phyloP scores from a whole-genome alignment of 345 rosid species.

The Rhodamnia argentea region DNA sequence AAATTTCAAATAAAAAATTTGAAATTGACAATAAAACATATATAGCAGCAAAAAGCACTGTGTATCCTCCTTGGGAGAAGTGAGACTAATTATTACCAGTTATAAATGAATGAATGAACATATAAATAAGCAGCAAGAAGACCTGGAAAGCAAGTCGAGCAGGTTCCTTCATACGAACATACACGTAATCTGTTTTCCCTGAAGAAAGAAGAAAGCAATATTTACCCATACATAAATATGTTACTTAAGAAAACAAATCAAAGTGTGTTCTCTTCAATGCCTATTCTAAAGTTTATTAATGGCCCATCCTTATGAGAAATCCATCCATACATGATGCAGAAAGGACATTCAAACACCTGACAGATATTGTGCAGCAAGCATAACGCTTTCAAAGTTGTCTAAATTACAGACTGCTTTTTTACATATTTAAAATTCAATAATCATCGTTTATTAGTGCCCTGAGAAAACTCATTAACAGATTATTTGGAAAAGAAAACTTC shows the following conservation, averaged over 20 bases:
- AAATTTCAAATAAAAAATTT: not conserved
- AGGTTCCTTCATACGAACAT: constrained; percentile 56
- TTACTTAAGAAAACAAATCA: not conserved
- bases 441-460: not conserved
- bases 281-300: not conserved
- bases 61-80: not conserved
- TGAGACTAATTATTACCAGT: not conserved
- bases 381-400: not conserved
- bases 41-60: not conserved
- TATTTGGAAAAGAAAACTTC: not conserved
- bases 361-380: not conserved
- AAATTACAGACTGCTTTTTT: not conserved
- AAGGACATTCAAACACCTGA: not conserved
- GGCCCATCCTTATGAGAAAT: not conserved
- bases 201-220: constrained; percentile 3
- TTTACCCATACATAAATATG: not conserved
- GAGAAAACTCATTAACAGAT: not conserved
- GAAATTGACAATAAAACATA: not conserved
- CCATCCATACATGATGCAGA: not conserved
- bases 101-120: not conserved
- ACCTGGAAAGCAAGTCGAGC: constrained; percentile 77
- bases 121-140: constrained; percentile 14
- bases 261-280: not conserved
- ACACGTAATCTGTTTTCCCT: constrained; percentile 88
- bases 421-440: not conserved